These are phyloP conservation scores for Yamadazyma taylorii DNA, from an alignment of 1,139 yeast genomes.

Conservation along the genomic window DNA sequence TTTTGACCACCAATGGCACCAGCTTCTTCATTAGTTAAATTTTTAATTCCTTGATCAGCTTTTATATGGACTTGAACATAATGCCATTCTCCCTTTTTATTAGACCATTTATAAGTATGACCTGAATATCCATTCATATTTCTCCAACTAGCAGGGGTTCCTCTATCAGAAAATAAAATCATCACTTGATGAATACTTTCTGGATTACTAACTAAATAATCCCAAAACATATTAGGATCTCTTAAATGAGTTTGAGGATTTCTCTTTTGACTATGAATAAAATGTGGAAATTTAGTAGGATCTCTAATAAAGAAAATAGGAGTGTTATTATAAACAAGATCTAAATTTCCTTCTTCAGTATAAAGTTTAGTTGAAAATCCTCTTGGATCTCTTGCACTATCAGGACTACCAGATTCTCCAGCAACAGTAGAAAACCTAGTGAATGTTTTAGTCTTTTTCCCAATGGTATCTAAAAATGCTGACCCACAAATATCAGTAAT, in stretches of 20 bases:
- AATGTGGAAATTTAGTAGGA: slow-evolving; percentile 78
- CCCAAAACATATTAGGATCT: slow-evolving; percentile 71
- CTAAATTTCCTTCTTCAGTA: slow-evolving; percentile 80
- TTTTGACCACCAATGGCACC: slow-evolving; percentile 50
- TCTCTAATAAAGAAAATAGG: slow-evolving; percentile 80
- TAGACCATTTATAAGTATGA: slow-evolving; percentile 62
- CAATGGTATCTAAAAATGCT: slow-evolving; percentile 60
- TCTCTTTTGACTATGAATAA: slow-evolving; percentile 75
- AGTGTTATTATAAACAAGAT: slow-evolving; percentile 81
- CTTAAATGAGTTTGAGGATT: slow-evolving; percentile 74
- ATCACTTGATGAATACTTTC: slow-evolving; percentile 60
- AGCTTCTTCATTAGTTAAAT: slow-evolving; percentile 53
- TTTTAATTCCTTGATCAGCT: slow-evolving; percentile 55
- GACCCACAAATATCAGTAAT: slow-evolving; percentile 66
- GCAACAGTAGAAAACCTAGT: slow-evolving; percentile 82
- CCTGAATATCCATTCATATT: slow-evolving; percentile 66
- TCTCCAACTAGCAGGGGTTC: slow-evolving; percentile 59
- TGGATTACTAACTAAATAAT: slow-evolving; percentile 53
- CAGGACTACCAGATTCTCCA: slow-evolving; percentile 77
- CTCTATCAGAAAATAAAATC: slow-evolving; percentile 58
- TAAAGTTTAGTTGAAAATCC: slow-evolving; percentile 76
- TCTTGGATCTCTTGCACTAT: slow-evolving; percentile 80
- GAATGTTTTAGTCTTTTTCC: slow-evolving; percentile 66
- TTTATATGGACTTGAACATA: slow-evolving; percentile 60
- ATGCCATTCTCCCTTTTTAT: slow-evolving; percentile 56